Evolutionary conservation across 192 early-diverging fungal genomes (phyloP).

Genomic region (Phlyctochytrium planicorne): DNA sequence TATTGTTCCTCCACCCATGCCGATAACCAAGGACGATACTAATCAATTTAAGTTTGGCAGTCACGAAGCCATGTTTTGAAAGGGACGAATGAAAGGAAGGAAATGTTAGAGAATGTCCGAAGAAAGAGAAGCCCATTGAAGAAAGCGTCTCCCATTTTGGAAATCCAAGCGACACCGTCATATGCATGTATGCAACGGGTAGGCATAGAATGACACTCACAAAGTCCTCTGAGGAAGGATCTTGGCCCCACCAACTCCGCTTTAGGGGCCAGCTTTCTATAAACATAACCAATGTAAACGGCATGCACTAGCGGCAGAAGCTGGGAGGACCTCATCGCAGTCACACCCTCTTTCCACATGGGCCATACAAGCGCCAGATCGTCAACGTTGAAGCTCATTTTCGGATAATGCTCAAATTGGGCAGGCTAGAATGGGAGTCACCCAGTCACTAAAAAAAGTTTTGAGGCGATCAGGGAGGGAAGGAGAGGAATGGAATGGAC

Average conservation of each 20-base stretch:
- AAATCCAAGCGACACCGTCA: too few species aligned
- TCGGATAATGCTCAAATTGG: too few species aligned
- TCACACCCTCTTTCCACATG: slow-evolving; percentile 4
- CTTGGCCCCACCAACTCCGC: background rate
- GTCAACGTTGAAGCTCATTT: background rate
- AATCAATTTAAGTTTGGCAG: background rate
- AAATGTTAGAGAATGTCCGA: too few species aligned
- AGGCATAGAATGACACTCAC: slow-evolving; percentile 13
- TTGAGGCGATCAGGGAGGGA: too few species aligned
- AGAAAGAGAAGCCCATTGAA: too few species aligned
- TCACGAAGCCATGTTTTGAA: background rate
- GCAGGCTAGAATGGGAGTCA: too few species aligned
- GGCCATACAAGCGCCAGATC: slow-evolving; percentile 5
- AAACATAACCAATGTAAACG: slow-evolving; percentile 11
- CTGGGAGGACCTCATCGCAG: background rate
- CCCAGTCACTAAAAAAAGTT: too few species aligned
- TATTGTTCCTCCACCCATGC: slow-evolving; percentile 34
- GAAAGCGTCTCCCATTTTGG: too few species aligned
- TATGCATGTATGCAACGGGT: too few species aligned
- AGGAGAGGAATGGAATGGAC: too few species aligned
- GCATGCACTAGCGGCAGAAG: slow-evolving; percentile 11
- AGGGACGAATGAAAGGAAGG: background rate
- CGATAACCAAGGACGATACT: slow-evolving; percentile 15
- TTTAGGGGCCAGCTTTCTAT: background rate
- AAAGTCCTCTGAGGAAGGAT: slow-evolving; percentile 1